Conservation (phyloP, 371 early-diverging fungal species). For the Capniomyces stellatus region DNA sequence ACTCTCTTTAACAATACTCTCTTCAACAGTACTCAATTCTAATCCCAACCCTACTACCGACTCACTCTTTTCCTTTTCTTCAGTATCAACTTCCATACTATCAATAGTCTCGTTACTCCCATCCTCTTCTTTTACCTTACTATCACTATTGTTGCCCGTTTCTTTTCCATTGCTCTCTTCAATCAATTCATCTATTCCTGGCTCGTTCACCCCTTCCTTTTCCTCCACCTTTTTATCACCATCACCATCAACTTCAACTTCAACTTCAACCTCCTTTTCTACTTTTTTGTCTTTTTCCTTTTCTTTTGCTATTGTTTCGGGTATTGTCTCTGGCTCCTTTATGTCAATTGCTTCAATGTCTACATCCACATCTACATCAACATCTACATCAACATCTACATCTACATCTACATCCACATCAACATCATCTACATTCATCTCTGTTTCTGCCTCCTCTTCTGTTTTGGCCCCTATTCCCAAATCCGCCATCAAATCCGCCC, state of each 20-base stretch:
- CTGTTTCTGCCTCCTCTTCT: not conserved
- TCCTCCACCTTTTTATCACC: not conserved
- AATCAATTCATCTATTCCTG: not conserved
- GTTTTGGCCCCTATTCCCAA: not conserved
- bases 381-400: too few relatives aligned
- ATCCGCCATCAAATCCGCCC: too few relatives aligned
- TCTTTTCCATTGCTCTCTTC: not conserved
- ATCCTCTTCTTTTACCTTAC: not conserved
- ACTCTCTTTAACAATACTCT: too few relatives aligned
- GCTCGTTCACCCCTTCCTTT: not conserved
- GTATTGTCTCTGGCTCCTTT: too few relatives aligned
- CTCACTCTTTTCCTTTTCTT: not conserved
- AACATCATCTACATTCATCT: not conserved
- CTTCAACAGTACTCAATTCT: too few relatives aligned
- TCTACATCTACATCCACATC: not conserved
- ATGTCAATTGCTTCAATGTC: too few relatives aligned
- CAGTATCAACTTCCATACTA: not conserved
- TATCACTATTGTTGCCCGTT: not conserved
- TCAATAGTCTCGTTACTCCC: not conserved
- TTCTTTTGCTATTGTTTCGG: not conserved
- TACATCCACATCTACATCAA: not conserved
- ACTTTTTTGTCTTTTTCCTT: not conserved
- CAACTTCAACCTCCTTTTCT: not conserved
- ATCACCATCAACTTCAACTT: not conserved
- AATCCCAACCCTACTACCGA: too few relatives aligned